Conservation (phyloP, 2,329 filamentous ascomycete genomes). For the Sclerotinia spermophila region DNA sequence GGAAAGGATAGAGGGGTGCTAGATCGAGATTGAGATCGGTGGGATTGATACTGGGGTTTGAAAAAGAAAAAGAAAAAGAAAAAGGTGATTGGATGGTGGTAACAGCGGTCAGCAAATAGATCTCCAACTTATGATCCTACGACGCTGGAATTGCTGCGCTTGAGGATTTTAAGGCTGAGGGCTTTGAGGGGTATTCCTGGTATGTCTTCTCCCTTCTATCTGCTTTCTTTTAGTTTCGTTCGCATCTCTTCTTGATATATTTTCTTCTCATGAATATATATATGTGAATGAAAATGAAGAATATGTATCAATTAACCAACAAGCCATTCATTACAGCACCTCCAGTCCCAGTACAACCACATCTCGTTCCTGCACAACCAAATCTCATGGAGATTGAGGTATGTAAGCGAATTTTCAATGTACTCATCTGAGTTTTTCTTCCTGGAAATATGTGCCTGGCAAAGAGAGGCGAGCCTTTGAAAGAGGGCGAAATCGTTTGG, state of each 20-base stretch:
- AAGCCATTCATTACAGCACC: slow-evolving; percentile 28
- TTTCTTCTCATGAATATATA: background rate
- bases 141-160: slow-evolving; percentile 47
- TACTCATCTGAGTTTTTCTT: slow-evolving; percentile 17
- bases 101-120: slow-evolving; percentile 36
- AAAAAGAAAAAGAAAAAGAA: slow-evolving; percentile 22
- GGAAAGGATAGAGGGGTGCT: background rate
- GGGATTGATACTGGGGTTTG: background rate
- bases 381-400: slow-evolving; percentile 32
- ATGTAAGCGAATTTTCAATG: slow-evolving; percentile 1
- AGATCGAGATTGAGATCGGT: background rate
- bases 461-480: background rate
- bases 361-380: slow-evolving; percentile 25
- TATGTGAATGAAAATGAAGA: background rate
- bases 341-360: slow-evolving; percentile 23
- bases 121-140: slow-evolving; percentile 55
- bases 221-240: background rate
- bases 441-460: background rate
- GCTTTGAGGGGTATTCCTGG: slow-evolving; percentile 49
- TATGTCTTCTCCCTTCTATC: slow-evolving; percentile 24
- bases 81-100: slow-evolving; percentile 16
- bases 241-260: too few species aligned
- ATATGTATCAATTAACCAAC: slow-evolving; percentile 27
- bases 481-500: fast-evolving
- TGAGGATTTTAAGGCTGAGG: slow-evolving; percentile 50